Base-by-base conservation (phyloP, 2,329 filamentous ascomycete species). In the Cladophialophora psammophila region DNA sequence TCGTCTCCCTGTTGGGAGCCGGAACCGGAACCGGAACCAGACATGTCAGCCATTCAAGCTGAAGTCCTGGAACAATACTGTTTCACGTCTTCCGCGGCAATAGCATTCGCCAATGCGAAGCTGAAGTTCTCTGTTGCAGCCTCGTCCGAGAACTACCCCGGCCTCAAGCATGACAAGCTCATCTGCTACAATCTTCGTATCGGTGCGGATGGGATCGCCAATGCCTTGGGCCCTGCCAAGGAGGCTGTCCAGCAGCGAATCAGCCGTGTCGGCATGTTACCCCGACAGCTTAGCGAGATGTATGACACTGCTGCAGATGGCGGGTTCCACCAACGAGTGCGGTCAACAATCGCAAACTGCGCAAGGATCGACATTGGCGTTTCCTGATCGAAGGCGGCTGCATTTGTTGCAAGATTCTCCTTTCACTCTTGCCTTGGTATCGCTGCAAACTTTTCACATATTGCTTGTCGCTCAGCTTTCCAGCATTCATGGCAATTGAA, bases 131-230 rank as follows among this genome's bases (percentile, higher is more conserved):
- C 68, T 7, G 68, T 70, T 40, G 63, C 65, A 18, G 65, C 65
- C 38, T 66, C 68, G n/a, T 66, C 65, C 12, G 60, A 68, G n/a
- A 56, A 61, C 50, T 70, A 70, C 38, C 66, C 68, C 0, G 63
- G 63, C 34, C 35, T 48, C 60, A 70, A 70, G 57, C 66, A 68
- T 40, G 68, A 70, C 58, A 70, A 70, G 54, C 45, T 70, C 52
- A 70, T 67, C 50, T 70, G 68, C 35, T 70, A 70, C 58, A 70
- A 70, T 42, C 64, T 70, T 1, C 66, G 64, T 40, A 70, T 70
- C n/a, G 59, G 68, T 34, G 60, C 45, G 54, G 68, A 70, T 35
- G 68, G 68, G 15, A 50, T 68, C 15, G 63, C 48, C 40, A 68
- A 68, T 15, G 63, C 66, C 7, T 52, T 70, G 15, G 68, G 68